Evolutionary conservation across 2,329 filamentous ascomycete genomes (phyloP).

Genomic region (Colletotrichum nymphaeae): DNA sequence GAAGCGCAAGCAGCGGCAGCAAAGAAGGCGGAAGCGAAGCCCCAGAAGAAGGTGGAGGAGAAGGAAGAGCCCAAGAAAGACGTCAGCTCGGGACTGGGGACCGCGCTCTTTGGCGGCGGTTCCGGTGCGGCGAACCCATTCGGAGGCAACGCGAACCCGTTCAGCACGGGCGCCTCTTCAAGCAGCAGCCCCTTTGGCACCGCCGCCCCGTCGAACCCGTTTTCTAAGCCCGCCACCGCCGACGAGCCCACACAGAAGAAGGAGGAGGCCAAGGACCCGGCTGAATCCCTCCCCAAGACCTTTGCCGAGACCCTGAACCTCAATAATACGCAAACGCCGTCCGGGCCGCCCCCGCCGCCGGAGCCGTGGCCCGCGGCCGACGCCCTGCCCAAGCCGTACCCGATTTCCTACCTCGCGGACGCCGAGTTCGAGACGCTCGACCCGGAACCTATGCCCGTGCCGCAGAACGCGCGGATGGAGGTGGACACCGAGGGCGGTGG

Average conservation of each 20-base stretch:
- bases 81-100: slow-evolving; percentile 65
- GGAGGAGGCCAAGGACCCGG: slow-evolving; percentile 37
- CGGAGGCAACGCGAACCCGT: slow-evolving; percentile 54
- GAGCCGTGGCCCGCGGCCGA: slow-evolving; percentile 82
- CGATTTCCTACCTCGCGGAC: slow-evolving; percentile 82
- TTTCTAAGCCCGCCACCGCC: slow-evolving; percentile 42
- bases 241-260: slow-evolving; percentile 44
- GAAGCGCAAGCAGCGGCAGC: slow-evolving; percentile 46
- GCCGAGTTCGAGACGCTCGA: slow-evolving; percentile 93
- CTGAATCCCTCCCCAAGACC: slow-evolving; percentile 62
- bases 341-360: slow-evolving; percentile 52
- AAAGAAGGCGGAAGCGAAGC: slow-evolving; percentile 44
- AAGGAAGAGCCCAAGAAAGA: slow-evolving; percentile 46
- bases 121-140: slow-evolving; percentile 67
- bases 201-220: slow-evolving; percentile 43
- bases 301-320: slow-evolving; percentile 83
- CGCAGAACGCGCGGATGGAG: slow-evolving; percentile 62
- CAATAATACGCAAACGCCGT: slow-evolving; percentile 63
- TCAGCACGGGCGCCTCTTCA: slow-evolving; percentile 22
- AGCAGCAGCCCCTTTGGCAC: slow-evolving; percentile 63
- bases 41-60: slow-evolving; percentile 48
- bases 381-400: slow-evolving; percentile 77
- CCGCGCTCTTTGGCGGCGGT: slow-evolving; percentile 72
- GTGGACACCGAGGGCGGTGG: slow-evolving; percentile 51
- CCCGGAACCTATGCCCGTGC: slow-evolving; percentile 62